Evolutionary conservation across 257 asterid genomes (phyloP), one percentile per base, ranked within the genome.

Genomic region (Solanum habrochaites): DNA sequence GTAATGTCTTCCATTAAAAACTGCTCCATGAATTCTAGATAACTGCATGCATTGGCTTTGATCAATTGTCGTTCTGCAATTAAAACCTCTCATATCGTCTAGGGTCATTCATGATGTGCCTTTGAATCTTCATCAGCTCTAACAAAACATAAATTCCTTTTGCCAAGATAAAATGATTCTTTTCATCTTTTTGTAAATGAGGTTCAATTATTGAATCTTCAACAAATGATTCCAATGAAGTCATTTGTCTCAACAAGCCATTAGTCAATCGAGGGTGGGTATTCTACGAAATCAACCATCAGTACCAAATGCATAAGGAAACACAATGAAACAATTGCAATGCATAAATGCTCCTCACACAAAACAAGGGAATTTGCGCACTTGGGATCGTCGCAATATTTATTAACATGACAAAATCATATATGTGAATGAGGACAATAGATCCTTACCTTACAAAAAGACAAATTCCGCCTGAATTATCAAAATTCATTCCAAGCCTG

Each of bases 401-500:
- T 45, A 78, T 32, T 25, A 45, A 78, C 84, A 78, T 8, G 40
- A 10, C 27, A 43, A 43, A 43, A 77, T 45, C 66, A 78, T 23
- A 45, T 78, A 45, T 8, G 40, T 47, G 64, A 27, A 29, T 72
- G 16, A 77, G 32, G 45, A 43, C 42, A 11, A 27, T 16, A 10
- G 14, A 45, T 16, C 11, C 47, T 78, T 78, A 78, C 84, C 66
- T 78, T 78, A 27, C 42, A 27, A 78, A 78, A 47, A 42, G 84
- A 45, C 42, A 78, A 45, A 45, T 47, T 31, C 84, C 66, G 10
- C 18, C 66, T n/a, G 83, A 77, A 86, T 85, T 85, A 89, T 64
- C 91, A 86, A 45, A 86, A 82, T 85, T 91, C 85, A 95, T 90
- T 97, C 96, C 94, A 95, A 88, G 84, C 98, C 98, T 86, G 98